These are phyloP conservation scores for Zasmidium citrigriseum DNA, from an alignment of 2,329 filamentous ascomycete species.

Conservation along the genomic window DNA sequence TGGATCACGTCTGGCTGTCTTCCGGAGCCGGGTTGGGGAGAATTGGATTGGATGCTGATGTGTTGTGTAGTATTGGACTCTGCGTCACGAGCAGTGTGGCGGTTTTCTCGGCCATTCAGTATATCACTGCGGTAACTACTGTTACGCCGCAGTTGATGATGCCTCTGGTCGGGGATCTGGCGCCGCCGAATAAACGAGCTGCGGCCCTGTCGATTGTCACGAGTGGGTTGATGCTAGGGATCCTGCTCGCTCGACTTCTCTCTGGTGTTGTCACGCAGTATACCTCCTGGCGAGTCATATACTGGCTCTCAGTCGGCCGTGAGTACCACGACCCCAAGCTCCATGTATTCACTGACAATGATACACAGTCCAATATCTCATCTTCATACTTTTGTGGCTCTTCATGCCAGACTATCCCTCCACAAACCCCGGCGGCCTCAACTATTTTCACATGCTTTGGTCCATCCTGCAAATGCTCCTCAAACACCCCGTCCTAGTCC, in stretches of 20 bases:
- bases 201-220: constrained; percentile 72
- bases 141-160: constrained; percentile 77
- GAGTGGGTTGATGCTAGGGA: constrained; percentile 72
- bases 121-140: constrained; percentile 73
- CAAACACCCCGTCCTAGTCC: constrained; percentile 67
- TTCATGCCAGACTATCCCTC: constrained; percentile 81
- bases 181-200: constrained; percentile 67
- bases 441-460: constrained; percentile 66
- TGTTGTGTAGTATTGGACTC: constrained; percentile 64
- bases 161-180: constrained; percentile 76
- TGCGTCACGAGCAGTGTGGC: constrained; percentile 67
- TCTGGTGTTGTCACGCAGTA: constrained; percentile 75
- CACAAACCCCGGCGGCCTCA: constrained; percentile 64
- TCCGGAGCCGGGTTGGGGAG: constrained; percentile 12
- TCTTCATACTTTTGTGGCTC: constrained; percentile 65
- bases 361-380: constrained; percentile 67
- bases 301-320: constrained; percentile 74
- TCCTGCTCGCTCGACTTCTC: constrained; percentile 73
- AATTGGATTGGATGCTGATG: not conserved
- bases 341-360: no score
- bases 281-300: constrained; percentile 73
- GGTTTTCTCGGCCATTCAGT: constrained; percentile 69
- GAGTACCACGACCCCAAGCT: no score
- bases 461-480: constrained; percentile 65
- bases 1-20: not conserved